Percentiles rank a stretch among this genome's conserved stretches.
Conservation (phyloP, 805 yeast genomes). For the Barnettozyma sucrosica region DNA sequence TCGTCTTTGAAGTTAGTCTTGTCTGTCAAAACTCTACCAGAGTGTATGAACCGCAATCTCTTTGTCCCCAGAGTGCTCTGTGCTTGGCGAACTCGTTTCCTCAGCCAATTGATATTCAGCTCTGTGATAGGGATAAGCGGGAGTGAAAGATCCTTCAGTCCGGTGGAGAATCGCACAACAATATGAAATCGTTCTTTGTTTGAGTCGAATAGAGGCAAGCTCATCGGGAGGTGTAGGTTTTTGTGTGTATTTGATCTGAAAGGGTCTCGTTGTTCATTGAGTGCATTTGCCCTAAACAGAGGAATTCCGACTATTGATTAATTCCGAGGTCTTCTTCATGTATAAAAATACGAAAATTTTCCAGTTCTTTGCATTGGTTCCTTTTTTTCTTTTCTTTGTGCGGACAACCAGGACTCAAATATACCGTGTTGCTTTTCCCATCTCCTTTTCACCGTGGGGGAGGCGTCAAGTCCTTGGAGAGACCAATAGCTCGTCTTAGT, state of each 20-base stretch:
- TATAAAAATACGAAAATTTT: slow-evolving; percentile 7
- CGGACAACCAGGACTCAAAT: slow-evolving; percentile 69
- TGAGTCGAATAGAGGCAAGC: slow-evolving; percentile 2
- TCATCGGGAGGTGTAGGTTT: neutral
- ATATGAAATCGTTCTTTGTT: slow-evolving; percentile 12
- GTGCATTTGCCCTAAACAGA: neutral
- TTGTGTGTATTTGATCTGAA: neutral
- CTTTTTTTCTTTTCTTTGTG: slow-evolving; percentile 34
- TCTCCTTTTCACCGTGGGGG: slow-evolving; percentile 28
- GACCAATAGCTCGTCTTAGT: slow-evolving; percentile 56
- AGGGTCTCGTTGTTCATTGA: too few relatives aligned
- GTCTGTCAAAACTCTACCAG: slow-evolving; percentile 60
- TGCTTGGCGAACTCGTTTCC: slow-evolving; percentile 36
- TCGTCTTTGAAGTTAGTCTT: slow-evolving; percentile 50
- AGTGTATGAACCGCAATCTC: slow-evolving; percentile 59
- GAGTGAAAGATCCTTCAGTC: slow-evolving; percentile 36
- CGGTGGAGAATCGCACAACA: slow-evolving; percentile 42
- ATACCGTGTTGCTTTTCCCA: slow-evolving; percentile 61
- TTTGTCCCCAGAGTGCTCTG: slow-evolving; percentile 28
- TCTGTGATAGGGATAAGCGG: slow-evolving; percentile 29
- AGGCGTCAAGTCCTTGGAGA: slow-evolving; percentile 74
- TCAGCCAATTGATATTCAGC: slow-evolving; percentile 34
- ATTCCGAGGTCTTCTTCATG: neutral
- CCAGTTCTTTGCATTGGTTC: neutral
- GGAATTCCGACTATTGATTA: neutral